Evolutionary conservation across 306 rosid species (phyloP).

Genomic region (peach (Prunus persica)): DNA sequence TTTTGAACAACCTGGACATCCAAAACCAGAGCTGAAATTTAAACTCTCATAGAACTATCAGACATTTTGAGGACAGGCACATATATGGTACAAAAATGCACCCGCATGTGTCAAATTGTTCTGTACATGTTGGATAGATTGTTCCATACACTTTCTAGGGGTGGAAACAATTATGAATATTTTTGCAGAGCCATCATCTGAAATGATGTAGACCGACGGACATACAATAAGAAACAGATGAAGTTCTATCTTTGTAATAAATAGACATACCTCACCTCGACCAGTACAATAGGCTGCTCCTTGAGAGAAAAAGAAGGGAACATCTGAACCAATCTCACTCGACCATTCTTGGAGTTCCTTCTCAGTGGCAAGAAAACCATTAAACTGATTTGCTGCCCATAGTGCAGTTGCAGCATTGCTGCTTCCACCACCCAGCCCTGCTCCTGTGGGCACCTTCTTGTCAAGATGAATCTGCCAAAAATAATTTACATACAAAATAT

Average conservation of each 20-base stretch:
- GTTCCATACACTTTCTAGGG: neutral
- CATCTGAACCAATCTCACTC: conserved; percentile 93
- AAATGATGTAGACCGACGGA: neutral
- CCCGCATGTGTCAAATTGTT: neutral
- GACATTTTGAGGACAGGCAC: neutral
- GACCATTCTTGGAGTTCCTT: conserved; percentile 98
- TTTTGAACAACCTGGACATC: conserved; percentile 67
- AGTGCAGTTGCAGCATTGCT: conserved; percentile 97
- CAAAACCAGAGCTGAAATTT: conserved; percentile 23
- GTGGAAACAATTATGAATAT: neutral
- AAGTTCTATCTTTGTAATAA: neutral
- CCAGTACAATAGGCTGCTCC: conserved; percentile 98
- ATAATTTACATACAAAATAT: neutral
- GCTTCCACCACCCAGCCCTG: conserved; percentile 99
- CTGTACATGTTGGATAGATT: neutral
- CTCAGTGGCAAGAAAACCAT: conserved; percentile 69
- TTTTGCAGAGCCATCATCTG: neutral
- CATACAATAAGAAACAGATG: neutral
- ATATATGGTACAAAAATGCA: neutral
- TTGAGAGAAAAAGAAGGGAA: conserved; percentile 93
- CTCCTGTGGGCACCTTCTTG: conserved; percentile 92
- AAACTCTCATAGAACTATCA: conserved; percentile 17
- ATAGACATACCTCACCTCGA: conserved; percentile 86
- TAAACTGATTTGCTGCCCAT: conserved; percentile 98
- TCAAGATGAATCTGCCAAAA: conserved; percentile 84